phyloP scores from a whole-genome alignment of 1,139 yeast genomes.

The Diutina rugosa region DNA sequence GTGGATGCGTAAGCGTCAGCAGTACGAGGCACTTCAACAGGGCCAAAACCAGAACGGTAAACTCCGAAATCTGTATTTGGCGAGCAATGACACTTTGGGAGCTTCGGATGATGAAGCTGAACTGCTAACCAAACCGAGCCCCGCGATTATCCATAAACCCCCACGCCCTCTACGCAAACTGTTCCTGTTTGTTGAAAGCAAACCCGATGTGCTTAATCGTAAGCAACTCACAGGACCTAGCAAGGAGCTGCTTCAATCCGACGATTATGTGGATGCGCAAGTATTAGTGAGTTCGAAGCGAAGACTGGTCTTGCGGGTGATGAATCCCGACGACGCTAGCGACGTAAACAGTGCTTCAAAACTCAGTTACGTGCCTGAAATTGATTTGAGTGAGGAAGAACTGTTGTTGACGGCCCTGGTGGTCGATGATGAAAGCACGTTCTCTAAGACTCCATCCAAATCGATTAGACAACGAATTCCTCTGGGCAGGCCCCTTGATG shows the following conservation, averaged over 20 bases:
- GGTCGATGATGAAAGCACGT: neutral
- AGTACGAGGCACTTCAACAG: constrained; percentile 18
- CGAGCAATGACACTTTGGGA: constrained; percentile 15
- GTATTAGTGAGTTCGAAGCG: constrained; percentile 64
- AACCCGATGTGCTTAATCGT: neutral
- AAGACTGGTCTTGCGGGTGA: constrained; percentile 45
- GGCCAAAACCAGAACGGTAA: neutral
- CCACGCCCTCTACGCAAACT: neutral
- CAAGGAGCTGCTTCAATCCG: constrained; percentile 9
- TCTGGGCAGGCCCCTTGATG: neutral
- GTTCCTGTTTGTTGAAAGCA: neutral
- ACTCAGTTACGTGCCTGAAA: neutral
- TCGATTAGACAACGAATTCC: neutral
- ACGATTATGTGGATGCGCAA: constrained; percentile 52
- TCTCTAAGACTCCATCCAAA: neutral
- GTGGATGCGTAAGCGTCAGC: constrained; percentile 40
- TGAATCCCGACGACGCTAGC: constrained; percentile 39
- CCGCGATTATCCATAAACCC: neutral
- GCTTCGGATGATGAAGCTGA: neutral
- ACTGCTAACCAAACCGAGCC: neutral
- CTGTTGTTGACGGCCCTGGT: neutral
- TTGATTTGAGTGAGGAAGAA: neutral
- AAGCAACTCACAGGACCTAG: neutral
- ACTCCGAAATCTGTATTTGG: constrained; percentile 15
- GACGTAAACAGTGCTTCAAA: neutral